Base-by-base conservation (phyloP, 768 basidiomycete genomes). In the Chalciporus piperatus region DNA sequence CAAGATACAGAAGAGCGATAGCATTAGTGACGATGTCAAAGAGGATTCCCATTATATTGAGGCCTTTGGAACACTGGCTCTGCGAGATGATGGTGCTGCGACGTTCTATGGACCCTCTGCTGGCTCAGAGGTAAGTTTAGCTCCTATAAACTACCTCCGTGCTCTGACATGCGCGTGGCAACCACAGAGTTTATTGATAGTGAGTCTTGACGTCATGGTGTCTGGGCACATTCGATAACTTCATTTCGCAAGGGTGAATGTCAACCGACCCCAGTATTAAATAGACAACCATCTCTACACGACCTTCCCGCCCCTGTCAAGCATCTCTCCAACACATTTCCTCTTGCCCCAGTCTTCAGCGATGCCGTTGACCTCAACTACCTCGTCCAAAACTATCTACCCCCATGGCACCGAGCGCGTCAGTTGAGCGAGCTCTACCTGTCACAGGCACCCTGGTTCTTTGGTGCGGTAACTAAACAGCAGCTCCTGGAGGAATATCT, bases 381-480 rank as follows among this genome's bases (percentile, higher is more conserved):
- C 50, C 69, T 85, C 56, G 59, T 81, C 17, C 64, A 72, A 37
- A 62, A 69, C 14, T 76, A 80, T 60, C 74, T 89, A 1, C 88
- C 88, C 0, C 66, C 78, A 0, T 84, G 80, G 76, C 62, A 69
- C 8, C 83, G 85, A 33, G 81, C 83, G 0, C 71, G 67, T 41
- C 76, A 80, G 28, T 74, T 90, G 30, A 78, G 76, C 57, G 77
- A 82, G n/a, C 73, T 87, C 12, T 90, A 89, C 65, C 76, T 89
- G 37, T 83, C 84, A n/a, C 83, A 86, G 60, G 85, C 87, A 3
- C 83, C 85, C 0, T 90, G 88, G 88, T 87, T 89, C 62, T 88
- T 87, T 51, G 83, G 86, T 19, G 83, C 86, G 2, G 80, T 89
- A 33, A 83, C 83, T 3, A 72, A 75, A 40, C 72, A 71, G 14